Base-by-base conservation (phyloP, 2,329 filamentous ascomycete genomes). In the Aspergillus brunneoviolaceus region DNA sequence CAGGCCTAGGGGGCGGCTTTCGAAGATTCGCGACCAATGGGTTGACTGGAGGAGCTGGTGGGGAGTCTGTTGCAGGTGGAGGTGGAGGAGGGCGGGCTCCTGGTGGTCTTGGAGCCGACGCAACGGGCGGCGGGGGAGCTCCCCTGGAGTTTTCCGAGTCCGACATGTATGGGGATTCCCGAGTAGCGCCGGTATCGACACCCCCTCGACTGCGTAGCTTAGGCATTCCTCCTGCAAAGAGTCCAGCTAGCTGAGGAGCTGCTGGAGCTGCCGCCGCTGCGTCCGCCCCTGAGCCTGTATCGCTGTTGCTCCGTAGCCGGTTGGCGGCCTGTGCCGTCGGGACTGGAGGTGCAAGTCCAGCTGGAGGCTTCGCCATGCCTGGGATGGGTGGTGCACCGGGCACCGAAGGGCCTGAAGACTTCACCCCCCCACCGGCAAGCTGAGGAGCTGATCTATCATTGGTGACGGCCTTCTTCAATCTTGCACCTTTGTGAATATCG, bases 151-250 rank as follows among this genome's bases (percentile, higher is more conserved):
- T 79, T 70, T 92, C 92, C n/a, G 90, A 86, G 72, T 96, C 93
- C 60, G 91, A 93, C 56, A 89, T 78, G 72, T 94, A 94, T 61
- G 91, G 87, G 33, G 91, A 86, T 65, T 87, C 87, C 63, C 81
- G 82, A 66, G 84, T 87, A 65, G 89, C 89, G 74, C 88, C 90
- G 1, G 90, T 94, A 75, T 92, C 85, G 60, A 94, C 81, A 45
- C 89, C 89, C 51, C 91, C 93, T 58, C 92, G 90, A 80, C 96
- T 97, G 75, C 91, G 90, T 70, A 99, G 75, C 79, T 97, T 98
- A 2, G 95, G 95, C 86, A 98, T 98, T 42, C 94, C 95, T 39
- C 92, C 93, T 1, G 91, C 92, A 72, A 99, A 96, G 27, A 99
- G 76, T 1, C 95, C 95, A 31, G 82, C 94, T 11, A 98, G 77